Evolutionary conservation across 2,329 filamentous ascomycete species (phyloP), one percentile per base, ranked within the genome.

Genomic region (Colletotrichum scovillei): DNA sequence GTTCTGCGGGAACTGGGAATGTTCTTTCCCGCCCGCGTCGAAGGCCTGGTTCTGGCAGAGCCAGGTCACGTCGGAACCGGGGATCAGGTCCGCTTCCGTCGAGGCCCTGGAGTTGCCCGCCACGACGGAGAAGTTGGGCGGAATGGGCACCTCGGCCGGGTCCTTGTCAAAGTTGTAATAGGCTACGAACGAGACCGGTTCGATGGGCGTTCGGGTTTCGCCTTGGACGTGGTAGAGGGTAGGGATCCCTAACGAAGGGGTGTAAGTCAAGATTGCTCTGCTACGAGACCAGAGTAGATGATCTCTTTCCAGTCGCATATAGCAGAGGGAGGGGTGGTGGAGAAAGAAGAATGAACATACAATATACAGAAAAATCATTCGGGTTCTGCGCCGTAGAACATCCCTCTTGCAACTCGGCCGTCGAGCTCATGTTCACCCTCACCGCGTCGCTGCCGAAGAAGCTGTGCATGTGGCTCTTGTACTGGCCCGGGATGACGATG

Each of bases 341-440:
- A 42, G 32, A 11, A 24, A 7, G 38, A 38, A 14, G 16, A 49
- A 12, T 32, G 1, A 52, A 66, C 80, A 63, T 74, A 79, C 84
- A 87, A 78, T 86, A 86, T 8, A 82, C 77, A 0, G 82, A 84
- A 2, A 86, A 75, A 63, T 86, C 84, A 73, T 86, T 86, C 11
- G 84, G 81, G 77, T 86, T 86, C 67, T 85, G 78, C 1, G 80
- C 83, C 9, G 80, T 82, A 5, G 84, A 81, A 77, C 84, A 87
- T 5, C 84, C 84, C 9, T 76, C 73, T 59, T 84, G 83, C 55
- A 58, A 62, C 26, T 81, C 22, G 85, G 80, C 72, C 69, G 68
- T 9, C 7, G 78, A 78, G 24, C 74, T 79, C n/a, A 79, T 79
- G 66, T 79, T 75, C 72, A 77, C 77, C 2, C 78, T 82, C 32